Base-by-base conservation (phyloP, 345 rosid genomes). In the Brassica nigra region DNA sequence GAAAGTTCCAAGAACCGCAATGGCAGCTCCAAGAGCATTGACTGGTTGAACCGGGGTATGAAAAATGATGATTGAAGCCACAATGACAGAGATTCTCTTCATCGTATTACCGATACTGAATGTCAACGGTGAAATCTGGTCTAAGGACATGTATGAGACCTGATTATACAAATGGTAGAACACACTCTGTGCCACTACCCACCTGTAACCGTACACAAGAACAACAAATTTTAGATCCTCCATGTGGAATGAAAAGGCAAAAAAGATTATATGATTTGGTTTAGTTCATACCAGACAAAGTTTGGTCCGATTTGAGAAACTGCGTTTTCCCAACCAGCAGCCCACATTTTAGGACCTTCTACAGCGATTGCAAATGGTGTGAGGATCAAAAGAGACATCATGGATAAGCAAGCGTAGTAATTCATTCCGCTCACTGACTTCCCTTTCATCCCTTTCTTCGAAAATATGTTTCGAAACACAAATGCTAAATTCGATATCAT, bases 361-460 rank as follows among this genome's bases (percentile, higher is more conserved):
- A 92, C 86, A 31, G 92, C 97, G 34, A 95, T 84, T 16, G 99
- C 92, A 62, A 95, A 95, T 15, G 97, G 99, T 9, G 97, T 90
- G 36, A 95, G 97, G 68, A 95, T 89, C 83, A 90, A 66, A 11
- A 95, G 86, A 68, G 97, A 95, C 86, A 92, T 73, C 82, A 95
- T 89, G 0, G 97, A 92, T 54, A 95, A 83, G 83, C 97, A 95
- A 55, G 95, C 99, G 23, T 95, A 95, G 85, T 95, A 95, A 68
- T 95, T 92, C 97, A 95, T 95, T 66, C 97, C 99, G 63, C 97
- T 89, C 57, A 95, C 94, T 3, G 97, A 90, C 2, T 92, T 91
- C 49, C 97, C 97, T 57, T 88, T 91, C 99, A 95, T 95, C 58
- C 97, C 99, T 77, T 90, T 95, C 90, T 95, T 95, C 0, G 99